These are phyloP conservation scores for Calonectria pauciramosa DNA, from an alignment of 2,329 filamentous ascomycete genomes.

Conservation along the genomic window DNA sequence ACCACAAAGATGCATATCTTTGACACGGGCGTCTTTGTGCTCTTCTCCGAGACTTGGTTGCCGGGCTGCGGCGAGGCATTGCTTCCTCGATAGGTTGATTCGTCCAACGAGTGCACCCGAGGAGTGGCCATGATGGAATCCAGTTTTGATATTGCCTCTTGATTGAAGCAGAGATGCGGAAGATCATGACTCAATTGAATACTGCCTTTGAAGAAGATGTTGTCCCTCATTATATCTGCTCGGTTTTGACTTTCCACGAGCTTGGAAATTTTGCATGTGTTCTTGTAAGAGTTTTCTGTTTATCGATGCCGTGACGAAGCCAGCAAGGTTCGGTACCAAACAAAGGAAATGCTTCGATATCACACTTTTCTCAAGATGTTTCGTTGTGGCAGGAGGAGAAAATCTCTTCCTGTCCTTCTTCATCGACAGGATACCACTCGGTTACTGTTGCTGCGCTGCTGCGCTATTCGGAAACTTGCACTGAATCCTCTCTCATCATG, in stretches of 20 bases:
- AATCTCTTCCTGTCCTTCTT: not conserved
- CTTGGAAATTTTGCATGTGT: not conserved
- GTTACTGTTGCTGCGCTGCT: not conserved
- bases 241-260: not conserved
- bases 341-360: not conserved
- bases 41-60: not conserved
- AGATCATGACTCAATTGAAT: not conserved
- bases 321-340: not conserved
- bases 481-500: not conserved
- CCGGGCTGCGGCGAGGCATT: not conserved
- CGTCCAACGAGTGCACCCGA: not conserved
- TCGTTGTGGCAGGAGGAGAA: not conserved
- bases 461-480: not conserved
- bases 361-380: not conserved
- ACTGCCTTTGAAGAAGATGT: not conserved
- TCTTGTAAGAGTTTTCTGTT: not conserved
- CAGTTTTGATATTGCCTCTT: not conserved
- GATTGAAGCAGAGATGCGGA: not conserved
- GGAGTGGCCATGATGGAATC: not conserved
- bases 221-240: not conserved
- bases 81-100: not conserved
- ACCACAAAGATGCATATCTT: constrained; percentile 38
- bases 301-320: not conserved
- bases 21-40: not conserved
- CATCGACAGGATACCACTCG: not conserved